Evolutionary conservation across 2,329 filamentous ascomycete genomes (phyloP), one percentile per base, ranked within the genome.

Genomic region (Rachicladosporium sp.): DNA sequence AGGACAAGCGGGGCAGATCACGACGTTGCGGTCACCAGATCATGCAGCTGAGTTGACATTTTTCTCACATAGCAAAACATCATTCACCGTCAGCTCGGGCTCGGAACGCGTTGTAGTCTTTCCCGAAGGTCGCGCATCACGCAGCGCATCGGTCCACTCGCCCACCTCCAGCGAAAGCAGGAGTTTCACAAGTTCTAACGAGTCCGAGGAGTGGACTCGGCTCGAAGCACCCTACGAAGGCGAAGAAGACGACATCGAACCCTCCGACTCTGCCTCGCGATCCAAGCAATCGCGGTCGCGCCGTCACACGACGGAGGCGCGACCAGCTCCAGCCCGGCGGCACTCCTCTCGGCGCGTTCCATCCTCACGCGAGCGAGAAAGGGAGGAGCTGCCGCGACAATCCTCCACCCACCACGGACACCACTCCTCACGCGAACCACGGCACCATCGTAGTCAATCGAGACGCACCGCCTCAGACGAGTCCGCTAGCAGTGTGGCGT

Each of bases 211-310:
- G 36, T 57, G 51, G 51, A 46, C 39, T 29, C 44, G 51, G 31
- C 35, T 55, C 31, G 50, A 46, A 9, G 31, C 32, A 4, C 32
- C 32, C 10, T 40, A 43, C 33, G 56, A 57, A 40, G 23, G 57
- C 19, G 55, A 60, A 36, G 52, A 56, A 23, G 59, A 65, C 60
- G 63, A 65, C 39, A 64, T 70, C 48, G 60, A 64, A 15, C 66
- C 66, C 19, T 66, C 61, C n/a, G 67, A 70, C 51, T 69, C 66
- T 19, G 67, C 66, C 13, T 70, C 67, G 12, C 59, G 63, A 34
- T 61, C 65, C 3, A 55, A 59, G 35, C 49, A 44, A 10, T 45
- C 41, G 4, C 32, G 42, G 23, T 51, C 52, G 31, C 59, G 61
- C 37, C 58, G 52, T 35, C 47, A 59, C 50, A 47, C 50, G 41